A percentile compares a stretch with the other conserved stretches of the same genome.
These are phyloP conservation scores for Aquilaria malaccensis DNA, from an alignment of 345 rosid genomes.

Conservation along the genomic window DNA sequence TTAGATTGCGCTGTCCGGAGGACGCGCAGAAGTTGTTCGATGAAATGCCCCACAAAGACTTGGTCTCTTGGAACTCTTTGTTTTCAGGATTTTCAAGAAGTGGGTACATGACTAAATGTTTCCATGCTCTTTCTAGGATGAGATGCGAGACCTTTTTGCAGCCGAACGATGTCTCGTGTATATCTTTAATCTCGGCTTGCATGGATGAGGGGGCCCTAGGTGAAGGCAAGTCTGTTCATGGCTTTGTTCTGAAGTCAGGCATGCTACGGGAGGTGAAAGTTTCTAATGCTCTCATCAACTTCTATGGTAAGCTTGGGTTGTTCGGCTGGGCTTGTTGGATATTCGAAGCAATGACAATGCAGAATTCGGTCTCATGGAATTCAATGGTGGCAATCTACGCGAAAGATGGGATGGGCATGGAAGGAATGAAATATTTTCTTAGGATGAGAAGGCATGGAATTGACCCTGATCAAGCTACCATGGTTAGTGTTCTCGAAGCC, in stretches of 20 bases:
- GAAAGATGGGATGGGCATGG: conserved; percentile 26
- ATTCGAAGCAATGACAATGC: conserved; percentile 35
- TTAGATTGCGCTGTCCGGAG: conserved; percentile 25
- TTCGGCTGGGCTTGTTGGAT: conserved; percentile 31
- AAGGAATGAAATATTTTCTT: conserved; percentile 34
- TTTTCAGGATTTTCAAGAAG: conserved; percentile 39
- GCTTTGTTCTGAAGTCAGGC: conserved; percentile 41
- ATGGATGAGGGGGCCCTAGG: conserved; percentile 23
- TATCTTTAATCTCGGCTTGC: conserved; percentile 55
- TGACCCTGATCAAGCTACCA: conserved; percentile 47
- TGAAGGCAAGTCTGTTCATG: conserved; percentile 50
- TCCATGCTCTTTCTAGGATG: conserved; percentile 29
- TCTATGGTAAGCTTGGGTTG: conserved; percentile 48
- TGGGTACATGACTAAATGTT: conserved; percentile 30
- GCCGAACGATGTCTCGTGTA: conserved; percentile 44
- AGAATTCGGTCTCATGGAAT: conserved; percentile 61
- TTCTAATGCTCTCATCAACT: conserved; percentile 43
- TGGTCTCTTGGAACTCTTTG: conserved; percentile 65
- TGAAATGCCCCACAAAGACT: conserved; percentile 56
- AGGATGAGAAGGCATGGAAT: conserved; percentile 38
- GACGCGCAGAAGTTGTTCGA: conserved; percentile 47
- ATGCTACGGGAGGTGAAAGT: conserved; percentile 42
- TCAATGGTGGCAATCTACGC: conserved; percentile 39
- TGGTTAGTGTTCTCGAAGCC: conserved; percentile 39
- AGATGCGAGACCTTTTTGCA: conserved; percentile 28